Evolutionary conservation across 1,284 basidiomycete genomes (phyloP), one percentile per base, ranked within the genome.

Genomic region (Fomitopsis schrenkii): DNA sequence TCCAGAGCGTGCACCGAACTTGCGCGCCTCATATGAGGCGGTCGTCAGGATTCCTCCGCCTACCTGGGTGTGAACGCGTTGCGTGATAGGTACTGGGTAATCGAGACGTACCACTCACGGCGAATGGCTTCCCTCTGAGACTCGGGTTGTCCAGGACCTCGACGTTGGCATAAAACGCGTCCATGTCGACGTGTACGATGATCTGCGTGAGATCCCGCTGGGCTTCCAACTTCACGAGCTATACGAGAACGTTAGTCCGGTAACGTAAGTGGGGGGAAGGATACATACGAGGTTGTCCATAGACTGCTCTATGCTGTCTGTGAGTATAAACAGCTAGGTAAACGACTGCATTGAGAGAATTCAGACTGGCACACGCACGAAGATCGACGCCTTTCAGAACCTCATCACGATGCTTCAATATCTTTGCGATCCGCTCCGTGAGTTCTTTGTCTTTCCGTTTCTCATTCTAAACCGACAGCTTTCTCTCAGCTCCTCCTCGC

Each of bases 21-120:
- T 94, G 56, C 95, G 83, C 1, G 95, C 95, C 71, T 95, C 94
- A 65, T 97, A 97, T 1, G 91, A 94, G 22, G 95, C 94, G 0
- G 95, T 97, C 2, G 83, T 87, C 17, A 97, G 73, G 3, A 97
- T 90, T 7, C 93, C 92, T 50, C 79, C 74, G 26, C 89, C 90
- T 33, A 92, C 89, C 90, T 91, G 63, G 42, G 26, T 26, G 50
- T 45, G 26, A 36, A 36, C 5, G 30, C 22, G 48, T 14, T 8
- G 17, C 19, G 36, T 5, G 33, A 36, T 38, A 19, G 3, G 19
- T 33, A 19, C 10, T 9, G 22, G n/a, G 22, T 10, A 40, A 12
- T 17, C 42, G 6, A 40, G n/a, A 17, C 41, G 22, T 40, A 58
- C 17, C 42, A 71, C 89, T 71, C 64, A 97, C 95, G 10, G 88